Base-by-base conservation (phyloP, 2,329 filamentous ascomycete genomes). In the Apiospora koreana region DNA sequence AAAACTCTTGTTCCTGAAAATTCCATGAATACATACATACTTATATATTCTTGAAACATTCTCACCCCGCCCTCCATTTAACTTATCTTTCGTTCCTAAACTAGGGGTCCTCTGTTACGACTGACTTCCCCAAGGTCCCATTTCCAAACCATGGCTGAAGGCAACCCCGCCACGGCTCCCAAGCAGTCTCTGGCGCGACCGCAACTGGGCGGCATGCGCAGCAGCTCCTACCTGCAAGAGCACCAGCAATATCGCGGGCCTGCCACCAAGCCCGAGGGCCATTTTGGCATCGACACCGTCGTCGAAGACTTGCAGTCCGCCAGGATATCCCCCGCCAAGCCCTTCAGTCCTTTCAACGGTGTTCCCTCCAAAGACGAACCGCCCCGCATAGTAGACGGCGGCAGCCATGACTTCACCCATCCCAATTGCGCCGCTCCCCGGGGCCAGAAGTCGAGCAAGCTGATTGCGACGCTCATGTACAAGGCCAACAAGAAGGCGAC, bases 391-490 rank as follows among this genome's bases (percentile, higher is more conserved):
- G 84, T 91, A 70, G 88, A 92, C 73, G 89, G 89, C 64, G 78
- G 91, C 74, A 88, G 83, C 76, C 89, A 92, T 79, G 86, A 86
- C 74, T 84, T 90, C 74, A 89, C 88, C 45, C 90, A 92, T 74
- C 86, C 87, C 48, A 89, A 91, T 78, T 92, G 90, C 76, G 86
- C 87, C 46, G 86, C 89, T 7, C 75, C 81, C 0, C 78, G 81
- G 5, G 89, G 88, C 25, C 78, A 81, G 23, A 77, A 78, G 69
- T 83, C 85, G 25, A 83, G 87, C 73, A 83, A 86, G 67, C 81
- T 92, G 66, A 82, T 92, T 42, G 90, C 88, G 9, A 92, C 90
- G 0, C 81, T 92, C 65, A 87, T 91, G 78, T 92, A 92, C 83
- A 89, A 88, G 79, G 81, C 80, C 18, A 78, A 67, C 42, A 48